phyloP scores from a whole-genome alignment of 805 yeast genomes.

The Yarrowia sp. region DNA sequence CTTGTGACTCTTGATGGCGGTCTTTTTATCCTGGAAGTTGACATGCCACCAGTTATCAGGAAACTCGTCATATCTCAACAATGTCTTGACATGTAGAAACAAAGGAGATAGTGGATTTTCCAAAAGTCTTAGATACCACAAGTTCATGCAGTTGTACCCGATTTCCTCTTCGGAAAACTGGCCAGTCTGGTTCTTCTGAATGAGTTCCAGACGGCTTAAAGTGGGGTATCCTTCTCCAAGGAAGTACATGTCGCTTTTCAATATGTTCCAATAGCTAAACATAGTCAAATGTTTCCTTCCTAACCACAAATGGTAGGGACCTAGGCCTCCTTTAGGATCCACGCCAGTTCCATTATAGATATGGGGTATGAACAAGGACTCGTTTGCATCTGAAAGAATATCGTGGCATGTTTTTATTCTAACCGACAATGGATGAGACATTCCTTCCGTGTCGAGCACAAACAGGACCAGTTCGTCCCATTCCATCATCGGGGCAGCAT shows the following conservation, averaged over 20 bases:
- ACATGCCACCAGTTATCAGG: conserved; percentile 33
- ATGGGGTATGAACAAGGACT: conserved; percentile 13
- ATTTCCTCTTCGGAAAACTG: conserved; percentile 10
- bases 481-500: conserved; percentile 23
- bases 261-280: not conserved
- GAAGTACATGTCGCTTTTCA: conserved; percentile 2
- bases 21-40: not conserved
- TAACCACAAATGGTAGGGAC: conserved; percentile 25
- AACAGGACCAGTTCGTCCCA: not conserved
- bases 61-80: conserved; percentile 7
- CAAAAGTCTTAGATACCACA: conserved; percentile 26
- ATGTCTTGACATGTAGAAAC: conserved; percentile 17
- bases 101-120: conserved; percentile 13
- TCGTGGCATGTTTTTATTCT: not conserved
- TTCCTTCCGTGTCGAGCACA: not conserved
- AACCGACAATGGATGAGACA: not conserved
- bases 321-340: conserved; percentile 10
- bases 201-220: conserved; percentile 3
- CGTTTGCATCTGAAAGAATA: conserved; percentile 4
- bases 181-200: conserved; percentile 11
- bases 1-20: not conserved
- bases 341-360: not conserved
- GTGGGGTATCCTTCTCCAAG: conserved; percentile 25
- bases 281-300: conserved; percentile 2
- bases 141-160: conserved; percentile 20